Evolutionary conservation across 2,329 filamentous ascomycete species (phyloP).

Genomic region (Venturia pyrina): DNA sequence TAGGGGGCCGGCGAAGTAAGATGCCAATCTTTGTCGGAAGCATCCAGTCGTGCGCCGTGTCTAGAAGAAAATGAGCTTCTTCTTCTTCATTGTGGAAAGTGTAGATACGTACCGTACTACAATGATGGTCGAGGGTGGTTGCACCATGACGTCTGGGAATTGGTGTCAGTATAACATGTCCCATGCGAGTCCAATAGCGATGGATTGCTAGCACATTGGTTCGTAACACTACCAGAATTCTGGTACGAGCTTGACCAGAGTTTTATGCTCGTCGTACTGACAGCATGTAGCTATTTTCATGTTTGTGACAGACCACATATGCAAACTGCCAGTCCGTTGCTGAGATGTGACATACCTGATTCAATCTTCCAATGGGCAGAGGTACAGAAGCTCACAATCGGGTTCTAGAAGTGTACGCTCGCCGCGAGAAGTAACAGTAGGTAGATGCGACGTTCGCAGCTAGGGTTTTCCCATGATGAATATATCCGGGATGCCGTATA

Average conservation of each 20-base stretch:
- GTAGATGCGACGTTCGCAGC: not conserved
- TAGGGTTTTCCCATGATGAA: not conserved
- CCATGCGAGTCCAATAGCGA: not conserved
- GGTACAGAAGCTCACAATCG: not conserved
- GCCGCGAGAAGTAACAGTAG: not conserved
- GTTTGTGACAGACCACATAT: not conserved
- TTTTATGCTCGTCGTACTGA: not conserved
- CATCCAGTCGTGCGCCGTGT: constrained; percentile 88
- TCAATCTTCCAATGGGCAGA: not conserved
- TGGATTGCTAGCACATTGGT: not conserved
- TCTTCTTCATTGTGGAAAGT: not conserved
- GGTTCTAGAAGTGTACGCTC: not conserved
- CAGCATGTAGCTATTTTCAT: not conserved
- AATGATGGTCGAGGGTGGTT: constrained; percentile 9
- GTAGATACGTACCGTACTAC: constrained; percentile 9
- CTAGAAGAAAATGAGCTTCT: not conserved
- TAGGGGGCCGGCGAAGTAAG: constrained; percentile 87
- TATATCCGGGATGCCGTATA: not conserved
- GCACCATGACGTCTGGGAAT: constrained; percentile 8
- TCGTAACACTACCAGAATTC: not conserved
- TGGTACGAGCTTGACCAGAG: not conserved
- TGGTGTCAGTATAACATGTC: not conserved
- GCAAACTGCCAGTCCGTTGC: not conserved
- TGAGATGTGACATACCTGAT: not conserved
- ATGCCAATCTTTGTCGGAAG: constrained; percentile 92